These are phyloP conservation scores for Exidia glandulosa DNA, from an alignment of 768 basidiomycete genomes.

Conservation along the genomic window DNA sequence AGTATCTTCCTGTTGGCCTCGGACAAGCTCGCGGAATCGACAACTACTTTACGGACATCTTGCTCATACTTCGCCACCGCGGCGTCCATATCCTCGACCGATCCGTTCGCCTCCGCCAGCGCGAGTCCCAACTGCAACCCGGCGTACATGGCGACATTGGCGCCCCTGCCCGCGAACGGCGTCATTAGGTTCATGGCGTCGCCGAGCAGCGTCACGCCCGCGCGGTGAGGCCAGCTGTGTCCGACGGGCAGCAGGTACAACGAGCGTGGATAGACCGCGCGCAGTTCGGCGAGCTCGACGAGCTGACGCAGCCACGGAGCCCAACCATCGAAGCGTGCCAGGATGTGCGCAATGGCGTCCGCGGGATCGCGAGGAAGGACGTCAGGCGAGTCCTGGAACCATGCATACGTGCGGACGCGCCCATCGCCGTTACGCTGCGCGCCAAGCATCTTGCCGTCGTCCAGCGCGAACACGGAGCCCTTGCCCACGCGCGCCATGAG, in stretches of 20 bases:
- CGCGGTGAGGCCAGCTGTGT: slow-evolving; percentile 2
- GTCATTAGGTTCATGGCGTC: slow-evolving; percentile 29
- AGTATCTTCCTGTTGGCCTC: too few relatives aligned
- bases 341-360: background rate
- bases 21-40: too few relatives aligned
- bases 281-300: background rate
- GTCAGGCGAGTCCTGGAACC: background rate
- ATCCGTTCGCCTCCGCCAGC: background rate
- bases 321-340: background rate
- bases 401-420: slow-evolving; percentile 14
- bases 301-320: background rate
- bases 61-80: background rate
- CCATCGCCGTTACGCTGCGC: slow-evolving; percentile 23
- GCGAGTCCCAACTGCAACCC: slow-evolving; percentile 9
- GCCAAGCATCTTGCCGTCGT: slow-evolving; percentile 17
- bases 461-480: slow-evolving; percentile 18
- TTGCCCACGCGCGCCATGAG: slow-evolving; percentile 15
- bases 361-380: background rate
- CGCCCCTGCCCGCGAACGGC: slow-evolving; percentile 27
- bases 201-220: slow-evolving; percentile 16
- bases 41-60: too few relatives aligned
- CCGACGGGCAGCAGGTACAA: slow-evolving; percentile 5
- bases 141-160: slow-evolving; percentile 25
- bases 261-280: background rate
- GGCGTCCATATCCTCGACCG: background rate